phyloP scores from a whole-genome alignment of 139 green algal species.

The Nannochloris sp. region DNA sequence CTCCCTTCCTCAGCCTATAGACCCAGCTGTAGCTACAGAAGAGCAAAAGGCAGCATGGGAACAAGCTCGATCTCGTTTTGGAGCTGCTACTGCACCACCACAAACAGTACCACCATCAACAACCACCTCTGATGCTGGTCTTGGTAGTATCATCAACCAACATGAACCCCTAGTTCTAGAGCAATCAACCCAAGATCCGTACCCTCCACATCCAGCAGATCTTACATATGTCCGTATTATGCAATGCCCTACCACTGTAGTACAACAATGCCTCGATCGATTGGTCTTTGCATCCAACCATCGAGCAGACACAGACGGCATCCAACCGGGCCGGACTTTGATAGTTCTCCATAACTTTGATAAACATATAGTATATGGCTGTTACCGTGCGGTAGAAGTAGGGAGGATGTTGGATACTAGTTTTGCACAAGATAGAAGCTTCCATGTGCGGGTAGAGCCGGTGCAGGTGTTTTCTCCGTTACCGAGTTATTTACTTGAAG shows the following conservation, averaged over 20 bases:
- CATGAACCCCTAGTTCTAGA: no score
- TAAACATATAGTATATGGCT: not conserved
- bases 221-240: not conserved
- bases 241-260: not conserved
- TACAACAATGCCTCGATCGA: not conserved
- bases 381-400: not conserved
- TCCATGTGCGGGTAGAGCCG: not conserved
- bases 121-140: no score
- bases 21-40: not conserved
- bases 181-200: not conserved
- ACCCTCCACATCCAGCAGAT: not conserved
- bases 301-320: not conserved
- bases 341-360: not conserved
- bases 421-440: not conserved
- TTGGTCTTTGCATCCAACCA: not conserved
- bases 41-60: not conserved
- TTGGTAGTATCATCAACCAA: no score
- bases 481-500: not conserved
- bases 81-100: not conserved
- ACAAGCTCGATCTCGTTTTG: not conserved
- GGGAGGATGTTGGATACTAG: not conserved
- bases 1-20: not conserved
- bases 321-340: not conserved
- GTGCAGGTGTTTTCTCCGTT: not conserved
- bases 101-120: not conserved